Conservation (phyloP, 176 grass and related monocot species). For the Ampelocalamus luodianensis region DNA sequence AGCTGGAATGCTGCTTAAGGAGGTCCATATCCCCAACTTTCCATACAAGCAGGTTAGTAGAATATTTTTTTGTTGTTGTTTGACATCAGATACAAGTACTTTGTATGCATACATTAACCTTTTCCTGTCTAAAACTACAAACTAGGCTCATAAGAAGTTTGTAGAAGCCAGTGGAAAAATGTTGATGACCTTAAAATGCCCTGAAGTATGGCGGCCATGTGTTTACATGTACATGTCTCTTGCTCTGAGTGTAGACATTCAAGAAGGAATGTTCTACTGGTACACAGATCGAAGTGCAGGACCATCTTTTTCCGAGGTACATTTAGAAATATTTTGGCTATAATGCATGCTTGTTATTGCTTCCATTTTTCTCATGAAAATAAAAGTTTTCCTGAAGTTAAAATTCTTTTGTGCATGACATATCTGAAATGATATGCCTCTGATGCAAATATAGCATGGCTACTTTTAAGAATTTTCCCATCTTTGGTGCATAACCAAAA, state of each 20-base stretch:
- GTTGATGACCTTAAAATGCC: slow-evolving; percentile 69
- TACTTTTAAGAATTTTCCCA: slow-evolving; percentile 1
- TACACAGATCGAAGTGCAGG: slow-evolving; percentile 74
- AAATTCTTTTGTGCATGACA: not conserved
- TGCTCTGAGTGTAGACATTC: slow-evolving; percentile 80
- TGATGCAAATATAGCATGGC: slow-evolving; percentile 15
- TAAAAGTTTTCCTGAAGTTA: slow-evolving; percentile 8
- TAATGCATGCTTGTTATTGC: not conserved
- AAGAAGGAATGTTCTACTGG: slow-evolving; percentile 99
- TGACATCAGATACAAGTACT: slow-evolving; percentile 32
- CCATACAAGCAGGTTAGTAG: slow-evolving; percentile 65
- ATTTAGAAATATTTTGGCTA: slow-evolving; percentile 13
- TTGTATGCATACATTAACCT: slow-evolving; percentile 19
- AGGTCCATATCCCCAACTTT: slow-evolving; percentile 53
- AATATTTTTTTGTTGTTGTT: not conserved
- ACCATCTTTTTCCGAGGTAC: slow-evolving; percentile 80
- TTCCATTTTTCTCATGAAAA: not conserved
- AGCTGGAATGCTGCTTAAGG: slow-evolving; percentile 76
- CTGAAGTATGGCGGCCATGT: slow-evolving; percentile 85
- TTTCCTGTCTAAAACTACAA: slow-evolving; percentile 25
- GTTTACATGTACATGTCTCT: slow-evolving; percentile 84
- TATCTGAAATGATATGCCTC: slow-evolving; percentile 6
- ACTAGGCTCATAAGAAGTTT: slow-evolving; percentile 73
- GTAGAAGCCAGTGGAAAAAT: slow-evolving; percentile 72
- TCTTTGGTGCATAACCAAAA: not conserved